phyloP scores from a whole-genome alignment of 805 yeast genomes.

The Phaffomyces antillensis region DNA sequence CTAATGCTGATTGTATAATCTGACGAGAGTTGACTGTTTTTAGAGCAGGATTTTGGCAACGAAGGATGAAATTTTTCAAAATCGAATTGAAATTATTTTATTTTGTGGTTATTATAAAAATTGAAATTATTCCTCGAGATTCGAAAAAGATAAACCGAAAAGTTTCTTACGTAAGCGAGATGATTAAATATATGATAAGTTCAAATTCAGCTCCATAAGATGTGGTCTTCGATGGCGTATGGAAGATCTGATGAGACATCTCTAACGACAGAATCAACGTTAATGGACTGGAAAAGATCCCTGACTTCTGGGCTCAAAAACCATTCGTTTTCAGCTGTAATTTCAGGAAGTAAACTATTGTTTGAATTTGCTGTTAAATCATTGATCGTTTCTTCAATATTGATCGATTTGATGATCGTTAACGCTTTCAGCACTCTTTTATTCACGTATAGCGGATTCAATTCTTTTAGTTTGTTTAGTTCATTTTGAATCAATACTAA shows the following conservation, averaged over 20 bases:
- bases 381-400: not conserved
- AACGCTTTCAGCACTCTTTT: constrained; percentile 5
- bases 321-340: too few species aligned
- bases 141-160: too few species aligned
- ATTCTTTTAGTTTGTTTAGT: constrained; percentile 2
- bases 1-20: too few species aligned
- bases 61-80: too few species aligned
- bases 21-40: too few species aligned
- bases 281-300: constrained; percentile 5
- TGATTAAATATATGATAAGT: not conserved
- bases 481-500: constrained; percentile 1
- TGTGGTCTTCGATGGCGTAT: not conserved
- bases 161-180: not conserved
- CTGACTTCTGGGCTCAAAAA: constrained; percentile 9
- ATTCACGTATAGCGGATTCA: constrained; percentile 4
- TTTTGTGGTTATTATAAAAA: too few species aligned
- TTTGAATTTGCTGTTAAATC: too few species aligned
- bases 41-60: too few species aligned
- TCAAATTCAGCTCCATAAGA: not conserved
- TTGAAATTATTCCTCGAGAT: too few species aligned
- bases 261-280: not conserved
- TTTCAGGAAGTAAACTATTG: too few species aligned
- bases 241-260: not conserved
- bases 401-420: constrained; percentile 3
- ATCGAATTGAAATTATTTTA: too few species aligned